Evolutionary conservation across 1,284 basidiomycete genomes (phyloP), one percentile per base, ranked within the genome.

Genomic region (Trichosporon inkin): DNA sequence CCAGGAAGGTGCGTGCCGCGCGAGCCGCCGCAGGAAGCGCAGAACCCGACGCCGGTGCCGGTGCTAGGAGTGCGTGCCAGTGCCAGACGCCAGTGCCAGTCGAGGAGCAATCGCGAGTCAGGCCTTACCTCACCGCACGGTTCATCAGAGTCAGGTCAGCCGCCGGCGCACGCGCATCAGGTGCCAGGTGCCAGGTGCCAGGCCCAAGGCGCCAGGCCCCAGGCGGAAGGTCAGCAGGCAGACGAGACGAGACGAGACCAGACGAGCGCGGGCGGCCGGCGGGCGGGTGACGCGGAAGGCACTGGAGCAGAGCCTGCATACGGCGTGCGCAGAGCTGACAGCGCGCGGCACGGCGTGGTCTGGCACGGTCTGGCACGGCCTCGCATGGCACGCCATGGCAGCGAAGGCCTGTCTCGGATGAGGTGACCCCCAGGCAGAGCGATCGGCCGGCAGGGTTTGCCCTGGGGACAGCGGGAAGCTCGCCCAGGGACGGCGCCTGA

Each of bases 381-480:
- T 4, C 28, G 28, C 28, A 32, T 4, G 5, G 28, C 28, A 32
- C 5, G 5, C 5, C 28, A 32, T 5, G 5, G 28, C 28, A 32
- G 28, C 28, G 28, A 32, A 32, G 28, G 28, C 28, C 44, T 49
- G 44, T 49, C 44, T 49, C 44, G 44, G 44, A 49, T 32, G 44
- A 49, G 40, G 44, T 49, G 44, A 49, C 44, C 44, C 28, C 44
- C 22, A 49, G 24, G 44, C 24, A 32, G 44, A 49, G 44, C 44
- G 44, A 49, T 49, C 44, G 44, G 44, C 44, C 44, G 44, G 22
- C 44, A 49, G 44, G 44, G 44, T 49, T 49, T 11, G 28, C n/a
- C 44, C 24, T 49, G 44, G 24, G 44, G 44, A 49, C 10, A 49
- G 44, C 44, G 44, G 44, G 44, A 14, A 49, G 44, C 24, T 49